Evolutionary conservation across 2,329 filamentous ascomycete genomes (phyloP), one percentile per base, ranked within the genome.

Genomic region (Calycina marina): DNA sequence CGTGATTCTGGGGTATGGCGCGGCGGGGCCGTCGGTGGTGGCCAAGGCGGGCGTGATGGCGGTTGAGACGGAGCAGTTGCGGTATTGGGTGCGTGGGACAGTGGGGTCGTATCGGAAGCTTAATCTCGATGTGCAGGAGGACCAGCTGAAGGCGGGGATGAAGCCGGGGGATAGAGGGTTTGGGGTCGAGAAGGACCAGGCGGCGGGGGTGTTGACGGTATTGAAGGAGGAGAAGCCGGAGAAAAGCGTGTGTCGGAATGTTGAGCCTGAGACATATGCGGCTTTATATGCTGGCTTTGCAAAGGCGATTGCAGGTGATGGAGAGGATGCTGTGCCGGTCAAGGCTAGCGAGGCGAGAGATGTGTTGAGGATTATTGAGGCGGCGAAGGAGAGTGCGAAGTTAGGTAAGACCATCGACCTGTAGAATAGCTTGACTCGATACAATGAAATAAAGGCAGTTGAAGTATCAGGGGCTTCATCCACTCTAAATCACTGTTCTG

Each of bases 31-130:
- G 40, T 53, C 83, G 28, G 80, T 73, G 8, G 76, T 76, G 28
- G 72, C 73, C 29, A 79, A 81, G 51, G 77, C 76, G 36, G 70
- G 67, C 25, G 69, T 79, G 14, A 61, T 83, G 30, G 80, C 72
- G 49, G 69, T 70, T 3, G 80, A 86, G 55, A 61, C 60, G 14
- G 61, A 69, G 39, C 81, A 88, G 59, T 60, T 78, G 37, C 62
- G 81, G 24, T 88, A 76, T 61, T 86, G 81, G 80, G 63, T 86
- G 6, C 63, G 80, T 15, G 82, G 82, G 14, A 70, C 70, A 12
- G 73, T 76, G 55, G 82, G 78, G 1, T 79, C 69, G 48, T 88
- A 77, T 56, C 77, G 70, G 59, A 88, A 86, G 63, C 57, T 60
- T 24, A 62, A 66, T 33, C 61, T 88, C 2, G 82, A 90, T 51